Conservation (phyloP, 768 basidiomycete species). For the Fomitopsis serialis region DNA sequence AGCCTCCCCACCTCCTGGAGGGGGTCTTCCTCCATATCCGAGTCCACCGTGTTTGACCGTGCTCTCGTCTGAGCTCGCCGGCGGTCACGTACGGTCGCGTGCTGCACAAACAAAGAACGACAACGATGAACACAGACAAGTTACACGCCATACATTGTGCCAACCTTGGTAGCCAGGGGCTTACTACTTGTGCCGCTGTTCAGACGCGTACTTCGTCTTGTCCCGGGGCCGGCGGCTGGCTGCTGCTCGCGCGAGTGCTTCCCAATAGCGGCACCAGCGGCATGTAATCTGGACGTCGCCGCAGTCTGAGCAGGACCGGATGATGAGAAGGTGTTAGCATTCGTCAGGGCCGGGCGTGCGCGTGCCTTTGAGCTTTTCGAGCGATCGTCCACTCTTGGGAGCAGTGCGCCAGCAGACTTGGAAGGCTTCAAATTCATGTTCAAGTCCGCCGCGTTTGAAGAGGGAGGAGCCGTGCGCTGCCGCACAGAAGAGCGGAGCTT, state of each 20-base stretch:
- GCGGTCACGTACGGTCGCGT: constrained; percentile 47
- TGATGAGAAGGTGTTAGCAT: constrained; percentile 87
- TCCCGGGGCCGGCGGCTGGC: constrained; percentile 37
- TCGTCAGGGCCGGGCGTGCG: constrained; percentile 82
- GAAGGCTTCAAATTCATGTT: constrained; percentile 36
- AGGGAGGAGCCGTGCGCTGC: constrained; percentile 40
- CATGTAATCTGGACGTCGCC: constrained; percentile 54
- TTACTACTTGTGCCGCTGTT: constrained; percentile 48
- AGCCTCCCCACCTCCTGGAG: constrained; percentile 40
- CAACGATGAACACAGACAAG: not conserved
- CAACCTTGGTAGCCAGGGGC: constrained; percentile 49
- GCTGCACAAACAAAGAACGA: constrained; percentile 14
- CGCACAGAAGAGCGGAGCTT: constrained; percentile 62
- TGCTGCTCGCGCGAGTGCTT: constrained; percentile 45
- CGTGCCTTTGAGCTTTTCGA: constrained; percentile 76
- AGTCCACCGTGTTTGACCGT: constrained; percentile 47
- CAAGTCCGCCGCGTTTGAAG: constrained; percentile 19
- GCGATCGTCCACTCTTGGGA: constrained; percentile 48
- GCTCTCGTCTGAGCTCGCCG: constrained; percentile 50
- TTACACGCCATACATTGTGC: constrained; percentile 3
- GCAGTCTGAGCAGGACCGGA: constrained; percentile 71
- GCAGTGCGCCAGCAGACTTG: constrained; percentile 43
- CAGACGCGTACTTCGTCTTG: constrained; percentile 72
- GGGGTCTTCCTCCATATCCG: constrained; percentile 67
- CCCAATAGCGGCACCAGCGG: constrained; percentile 30